These are phyloP conservation scores for Plectosphaerella sp. DNA, from an alignment of 2,329 filamentous ascomycete genomes.

Conservation along the genomic window DNA sequence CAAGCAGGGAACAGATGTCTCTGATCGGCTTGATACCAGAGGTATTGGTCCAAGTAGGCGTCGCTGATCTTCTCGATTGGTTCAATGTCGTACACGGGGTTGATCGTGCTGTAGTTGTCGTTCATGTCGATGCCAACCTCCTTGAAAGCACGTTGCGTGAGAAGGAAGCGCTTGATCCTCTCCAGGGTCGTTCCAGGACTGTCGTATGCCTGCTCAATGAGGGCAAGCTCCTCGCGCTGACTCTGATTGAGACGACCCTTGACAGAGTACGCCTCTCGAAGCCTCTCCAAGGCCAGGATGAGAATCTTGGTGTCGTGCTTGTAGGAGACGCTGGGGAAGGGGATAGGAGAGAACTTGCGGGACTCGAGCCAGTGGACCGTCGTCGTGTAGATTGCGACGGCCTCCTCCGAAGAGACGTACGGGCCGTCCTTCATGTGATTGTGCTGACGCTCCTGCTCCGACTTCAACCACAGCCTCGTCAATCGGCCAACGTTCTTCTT, in stretches of 20 bases:
- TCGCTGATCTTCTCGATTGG: slow-evolving; percentile 99
- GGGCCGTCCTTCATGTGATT: slow-evolving; percentile 99
- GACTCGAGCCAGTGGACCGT: slow-evolving; percentile 99
- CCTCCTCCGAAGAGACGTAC: slow-evolving; percentile 97
- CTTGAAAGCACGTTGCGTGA: slow-evolving; percentile 97
- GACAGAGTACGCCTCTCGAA: slow-evolving; percentile 94
- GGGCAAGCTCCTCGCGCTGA: slow-evolving; percentile 90
- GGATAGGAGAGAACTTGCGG: slow-evolving; percentile 96
- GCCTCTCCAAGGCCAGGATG: slow-evolving; percentile 86
- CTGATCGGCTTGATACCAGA: slow-evolving; percentile 99
- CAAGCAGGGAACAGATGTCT: slow-evolving; percentile 94
- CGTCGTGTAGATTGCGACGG: slow-evolving; percentile 97
- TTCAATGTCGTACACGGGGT: slow-evolving; percentile 97
- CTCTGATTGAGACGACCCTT: slow-evolving; percentile 96
- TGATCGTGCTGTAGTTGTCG: slow-evolving; percentile 98
- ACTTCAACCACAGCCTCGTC: slow-evolving; percentile 94
- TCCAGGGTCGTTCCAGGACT: slow-evolving; percentile 94
- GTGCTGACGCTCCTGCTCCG: slow-evolving; percentile 96
- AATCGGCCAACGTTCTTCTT: slow-evolving; percentile 98
- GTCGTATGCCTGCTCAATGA: slow-evolving; percentile 98
- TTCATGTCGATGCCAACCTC: slow-evolving; percentile 99
- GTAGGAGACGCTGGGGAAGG: slow-evolving; percentile 97
- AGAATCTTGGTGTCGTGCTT: slow-evolving; percentile 99
- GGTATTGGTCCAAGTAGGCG: slow-evolving; percentile 95
- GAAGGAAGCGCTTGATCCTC: slow-evolving; percentile 91